phyloP scores from a whole-genome alignment of 2,329 filamentous ascomycete genomes.

The Phaeosphaeria sp. region DNA sequence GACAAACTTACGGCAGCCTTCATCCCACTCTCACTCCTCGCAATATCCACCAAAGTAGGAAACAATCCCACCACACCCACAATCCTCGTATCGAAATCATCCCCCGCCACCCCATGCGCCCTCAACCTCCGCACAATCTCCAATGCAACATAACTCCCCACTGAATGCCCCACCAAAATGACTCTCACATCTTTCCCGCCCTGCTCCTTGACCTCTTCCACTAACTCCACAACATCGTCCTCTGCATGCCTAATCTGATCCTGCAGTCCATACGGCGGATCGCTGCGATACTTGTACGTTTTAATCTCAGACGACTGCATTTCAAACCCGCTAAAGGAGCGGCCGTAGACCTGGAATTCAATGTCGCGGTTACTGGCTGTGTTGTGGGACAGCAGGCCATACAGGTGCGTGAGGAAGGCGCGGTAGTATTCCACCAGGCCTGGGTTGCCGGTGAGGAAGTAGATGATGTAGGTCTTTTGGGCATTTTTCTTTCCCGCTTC shows the following conservation, averaged over 20 bases:
- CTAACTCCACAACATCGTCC: conserved; percentile 49
- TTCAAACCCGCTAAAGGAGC: conserved; percentile 54
- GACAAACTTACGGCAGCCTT: conserved; percentile 45
- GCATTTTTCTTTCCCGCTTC: conserved; percentile 28
- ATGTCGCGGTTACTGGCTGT: conserved; percentile 21
- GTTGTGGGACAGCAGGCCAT: conserved; percentile 57
- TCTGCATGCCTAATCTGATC: conserved; percentile 60
- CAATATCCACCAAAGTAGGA: conserved; percentile 56
- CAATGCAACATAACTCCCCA: conserved; percentile 55
- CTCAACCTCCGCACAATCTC: conserved; percentile 48
- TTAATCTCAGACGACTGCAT: conserved; percentile 29
- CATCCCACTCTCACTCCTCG: conserved; percentile 51
- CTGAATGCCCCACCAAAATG: conserved; percentile 54
- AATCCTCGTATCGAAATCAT: conserved; percentile 31
- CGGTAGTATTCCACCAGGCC: conserved; percentile 77
- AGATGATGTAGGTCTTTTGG: conserved; percentile 61
- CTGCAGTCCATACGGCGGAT: conserved; percentile 51
- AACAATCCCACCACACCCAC: conserved; percentile 51
- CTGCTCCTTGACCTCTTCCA: conserved; percentile 33
- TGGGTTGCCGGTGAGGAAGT: conserved; percentile 78
- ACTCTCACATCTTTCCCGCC: conserved; percentile 38
- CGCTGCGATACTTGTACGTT: conserved; percentile 26
- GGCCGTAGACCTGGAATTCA: conserved; percentile 49
- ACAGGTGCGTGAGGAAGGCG: conserved; percentile 67
- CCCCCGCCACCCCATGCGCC: conserved; percentile 27